A percentile compares a stretch with the other conserved stretches of the same genome.
Conservation (phyloP, 2,329 filamentous ascomycete species). For the Lecanicillium sp. region DNA sequence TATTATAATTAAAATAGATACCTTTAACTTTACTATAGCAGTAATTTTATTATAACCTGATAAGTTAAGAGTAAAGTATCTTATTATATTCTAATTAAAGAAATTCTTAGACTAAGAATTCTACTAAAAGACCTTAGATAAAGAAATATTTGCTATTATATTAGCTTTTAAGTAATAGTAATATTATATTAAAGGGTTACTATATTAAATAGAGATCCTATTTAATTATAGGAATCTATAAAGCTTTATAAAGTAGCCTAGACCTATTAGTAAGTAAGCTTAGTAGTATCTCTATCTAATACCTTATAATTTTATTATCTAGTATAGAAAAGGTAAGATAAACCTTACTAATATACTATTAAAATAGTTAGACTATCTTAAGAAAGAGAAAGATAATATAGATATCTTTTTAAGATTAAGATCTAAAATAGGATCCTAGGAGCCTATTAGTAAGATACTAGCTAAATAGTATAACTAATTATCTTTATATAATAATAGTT, state of each 20-base stretch:
- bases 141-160: conserved; percentile 3
- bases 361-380: no score
- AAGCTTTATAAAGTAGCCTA: conserved; percentile 2
- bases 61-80: background rate
- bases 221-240: conserved; percentile 5
- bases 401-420: no score
- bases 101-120: background rate
- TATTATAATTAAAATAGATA: background rate
- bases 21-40: background rate
- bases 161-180: conserved; percentile 10
- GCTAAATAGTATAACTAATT: background rate
- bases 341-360: conserved; percentile 1
- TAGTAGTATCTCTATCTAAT: conserved; percentile 1
- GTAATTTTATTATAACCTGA: background rate
- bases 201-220: background rate
- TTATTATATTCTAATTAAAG: background rate
- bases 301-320: conserved; percentile 6
- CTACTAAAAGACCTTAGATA: background rate
- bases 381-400: no score
- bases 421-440: no score
- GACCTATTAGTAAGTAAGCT: conserved; percentile 1
- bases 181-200: conserved; percentile 12
- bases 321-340: background rate
- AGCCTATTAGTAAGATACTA: no score
- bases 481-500: background rate